Conservation (phyloP, 768 basidiomycete genomes). For the Glaciozyma martinii region DNA sequence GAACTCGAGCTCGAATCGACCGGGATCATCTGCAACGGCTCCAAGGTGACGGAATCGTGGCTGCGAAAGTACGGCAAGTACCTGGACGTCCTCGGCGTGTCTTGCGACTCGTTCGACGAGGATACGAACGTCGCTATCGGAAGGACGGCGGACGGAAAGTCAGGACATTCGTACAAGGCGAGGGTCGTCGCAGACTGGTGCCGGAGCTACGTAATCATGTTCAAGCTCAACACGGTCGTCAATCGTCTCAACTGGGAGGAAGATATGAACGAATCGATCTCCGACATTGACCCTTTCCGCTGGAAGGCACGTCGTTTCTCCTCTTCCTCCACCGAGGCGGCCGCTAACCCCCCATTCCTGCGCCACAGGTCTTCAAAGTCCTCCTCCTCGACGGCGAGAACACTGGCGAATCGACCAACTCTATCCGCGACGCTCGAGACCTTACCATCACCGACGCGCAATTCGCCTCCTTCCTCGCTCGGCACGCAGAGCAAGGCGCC, state of each 20-base stretch:
- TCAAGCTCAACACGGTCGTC: conserved; percentile 2
- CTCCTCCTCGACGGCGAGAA: background rate
- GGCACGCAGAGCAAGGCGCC: background rate
- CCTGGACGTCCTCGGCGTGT: background rate
- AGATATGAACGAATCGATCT: background rate
- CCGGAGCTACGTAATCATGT: background rate
- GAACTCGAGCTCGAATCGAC: background rate
- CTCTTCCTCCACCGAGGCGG: background rate
- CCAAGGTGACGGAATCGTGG: background rate
- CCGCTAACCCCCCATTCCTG: background rate
- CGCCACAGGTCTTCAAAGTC: background rate
- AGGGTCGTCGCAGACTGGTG: background rate
- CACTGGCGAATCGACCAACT: background rate
- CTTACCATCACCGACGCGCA: background rate
- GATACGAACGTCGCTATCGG: background rate
- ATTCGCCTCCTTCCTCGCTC: background rate
- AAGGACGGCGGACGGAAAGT: background rate
- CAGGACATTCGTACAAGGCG: too few relatives aligned
- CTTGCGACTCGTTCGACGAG: conserved; percentile 1
- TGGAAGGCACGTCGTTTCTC: background rate
- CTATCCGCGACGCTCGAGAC: background rate
- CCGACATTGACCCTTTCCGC: background rate
- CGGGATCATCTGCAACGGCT: background rate
- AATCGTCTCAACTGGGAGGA: background rate
- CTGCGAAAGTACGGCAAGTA: background rate